Evolutionary conservation across 2,329 filamentous ascomycete genomes (phyloP), one percentile per base, ranked within the genome.

Genomic region (Furcasterigmium furcatum): DNA sequence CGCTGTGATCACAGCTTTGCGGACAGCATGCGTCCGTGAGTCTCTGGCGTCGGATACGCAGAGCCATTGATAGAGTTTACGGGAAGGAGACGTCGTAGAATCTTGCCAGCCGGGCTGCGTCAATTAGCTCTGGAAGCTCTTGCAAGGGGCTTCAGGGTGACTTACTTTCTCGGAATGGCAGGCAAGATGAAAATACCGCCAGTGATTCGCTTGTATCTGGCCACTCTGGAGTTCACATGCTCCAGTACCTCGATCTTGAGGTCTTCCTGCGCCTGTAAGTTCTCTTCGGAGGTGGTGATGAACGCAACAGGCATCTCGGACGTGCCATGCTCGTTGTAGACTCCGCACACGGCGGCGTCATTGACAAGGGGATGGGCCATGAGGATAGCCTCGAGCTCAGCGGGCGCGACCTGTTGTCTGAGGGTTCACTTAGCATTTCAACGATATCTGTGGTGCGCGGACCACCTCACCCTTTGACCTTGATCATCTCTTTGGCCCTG

Each of bases 401-500:
- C 46, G 5, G 46, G 46, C 4, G 46, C 46, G 12, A 46, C 46
- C 30, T 48, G 46, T 18, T 48, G 43, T 4, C 46, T 46, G 21
- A 4, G 3, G 5, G n/a, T n/a, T n/a, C n/a, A n/a, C n/a, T n/a
- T n/a, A n/a, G n/a, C 14, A 32, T 12, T 13, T 32, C 16, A 32
- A 16, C 30, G 18, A 16, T 12, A 7, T 13, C 13, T n/a, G 25
- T 8, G 25, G 25, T n/a, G 7, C 16, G 19, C 4, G 18, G 10
- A 13, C n/a, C 13, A 21, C 16, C 27, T 20, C 19, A 48, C 46
- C 46, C 46, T 24, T 48, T 48, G 14, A 48, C 46, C 18, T 48
- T 48, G 39, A 48, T 48, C 43, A 48, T 48, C 21, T 48, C 46
- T 16, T 48, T 48, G 14, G 43, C 46, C 14, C 46, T 24, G 34